Evolutionary conservation across 345 rosid species (phyloP), one percentile per base, ranked within the genome.

Genomic region (Eutrema japonicum): DNA sequence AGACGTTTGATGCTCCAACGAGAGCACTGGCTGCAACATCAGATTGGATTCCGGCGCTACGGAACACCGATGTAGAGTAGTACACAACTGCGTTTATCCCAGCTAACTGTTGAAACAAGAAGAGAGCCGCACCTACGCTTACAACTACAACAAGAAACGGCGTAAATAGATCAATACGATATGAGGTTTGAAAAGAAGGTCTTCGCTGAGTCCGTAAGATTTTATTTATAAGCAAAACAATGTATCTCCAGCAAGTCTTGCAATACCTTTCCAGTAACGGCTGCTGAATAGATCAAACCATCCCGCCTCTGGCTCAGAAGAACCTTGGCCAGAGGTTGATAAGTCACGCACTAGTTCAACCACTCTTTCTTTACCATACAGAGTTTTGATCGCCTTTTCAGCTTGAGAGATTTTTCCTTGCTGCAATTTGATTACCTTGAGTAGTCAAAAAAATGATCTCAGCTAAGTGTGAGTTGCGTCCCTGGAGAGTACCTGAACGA

Each of bases 21-120:
- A 95, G 90, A 76, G 98, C 99, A 84, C 99, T 95, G 42, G 99
- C 98, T 73, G 99, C 97, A 57, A 95, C 96, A 83, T 95, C 98
- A 69, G 99, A 95, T 73, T 80, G 81, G 72, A 95, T 83, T 54
- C 99, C 98, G 64, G 88, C 98, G 51, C 89, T 85, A 38, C 97
- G 97, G 64, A 96, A 96, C 72, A 96, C 99, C 10, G 99, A 79
- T 49, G 98, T 92, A 13, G 99, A 96, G 85, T 96, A 96, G 76
- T 92, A 96, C 13, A 96, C 98, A 58, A 96, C 99, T 37, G 97
- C 99, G 57, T 96, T 96, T 82, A 96, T 96, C 57, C 99, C 99
- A 7, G 98, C 99, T 81, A 96, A 77, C 80, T 92, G 99, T 79
- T 96, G 99, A 87, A 92, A 90, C 69, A 96, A 81, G 91, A 92